Base-by-base conservation (phyloP, 331 rosid species). In the Telfairia occidentalis region DNA sequence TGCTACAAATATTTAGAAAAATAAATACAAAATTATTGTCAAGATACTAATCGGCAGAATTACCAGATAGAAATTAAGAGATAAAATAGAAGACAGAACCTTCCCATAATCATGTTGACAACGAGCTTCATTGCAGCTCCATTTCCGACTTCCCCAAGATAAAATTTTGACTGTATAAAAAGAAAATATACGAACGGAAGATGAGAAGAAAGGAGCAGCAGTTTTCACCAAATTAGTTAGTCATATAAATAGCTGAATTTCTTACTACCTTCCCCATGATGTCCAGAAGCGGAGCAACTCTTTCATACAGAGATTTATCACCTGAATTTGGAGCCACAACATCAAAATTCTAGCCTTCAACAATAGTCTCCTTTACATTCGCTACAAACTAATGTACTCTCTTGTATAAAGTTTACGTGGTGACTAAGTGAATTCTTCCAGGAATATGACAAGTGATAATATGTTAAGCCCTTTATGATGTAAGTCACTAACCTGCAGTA, bases 51-150 rank as follows among this genome's bases (percentile, higher is more conserved):
- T 19, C 12, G 18, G 15, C 45, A 18, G 38, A 30, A 71, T 16
- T n/a, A 13, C 24, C 34, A 53, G 54, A 58, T 71, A 3, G 53
- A 30, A 40, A 49, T 55, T 77, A 70, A 46, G 60, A 59, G 77
- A 76, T 32, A 34, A 50, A 73, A 55, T 11, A 50, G 50, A 64
- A 43, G 75, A 45, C 57, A 67, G 81, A 45, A 93, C 98, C 98
- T 93, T 76, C 98, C 98, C 98, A 93, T 93, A 83, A 91, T 85
- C 98, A 93, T 93, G 84, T 93, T 93, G 76, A 91, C 97, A 9
- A 93, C 96, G 53, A 93, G 97, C 83, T 93, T 93, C 98, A 93
- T 93, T 85, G 86, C 88, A 63, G 98, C 98, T 77, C 98, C 97
- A 73, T 91, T 91, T 82, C 98, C 98, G 69, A 93, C 95, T 83